A percentile compares a stretch with the other conserved stretches of the same genome.
These are phyloP conservation scores for Aureobasidium sp. DNA, from an alignment of 2,329 filamentous ascomycete species.

Conservation along the genomic window DNA sequence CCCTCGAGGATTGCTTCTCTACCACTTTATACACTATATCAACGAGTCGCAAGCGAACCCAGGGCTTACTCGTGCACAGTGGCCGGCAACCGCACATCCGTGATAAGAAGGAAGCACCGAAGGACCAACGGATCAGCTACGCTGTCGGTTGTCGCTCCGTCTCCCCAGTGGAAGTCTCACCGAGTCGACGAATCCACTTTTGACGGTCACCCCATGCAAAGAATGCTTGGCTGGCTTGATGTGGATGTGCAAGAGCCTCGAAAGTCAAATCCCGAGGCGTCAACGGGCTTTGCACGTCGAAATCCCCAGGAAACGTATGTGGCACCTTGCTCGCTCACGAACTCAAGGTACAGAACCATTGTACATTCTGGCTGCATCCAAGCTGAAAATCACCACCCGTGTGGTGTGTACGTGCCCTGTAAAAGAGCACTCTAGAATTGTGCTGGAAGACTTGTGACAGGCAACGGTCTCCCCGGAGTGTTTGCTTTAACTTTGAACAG, in stretches of 20 bases:
- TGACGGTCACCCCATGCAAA: not conserved
- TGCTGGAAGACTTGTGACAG: slow-evolving; percentile 1
- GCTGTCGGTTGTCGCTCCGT: not conserved
- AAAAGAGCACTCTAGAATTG: not conserved
- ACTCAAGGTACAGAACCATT: not conserved
- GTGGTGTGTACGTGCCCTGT: not conserved
- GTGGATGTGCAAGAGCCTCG: not conserved
- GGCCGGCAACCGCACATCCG: not conserved
- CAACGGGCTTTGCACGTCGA: not conserved
- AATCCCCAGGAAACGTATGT: not conserved
- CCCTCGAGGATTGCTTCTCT: not conserved
- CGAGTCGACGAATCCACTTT: not conserved
- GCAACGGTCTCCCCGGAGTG: not conserved
- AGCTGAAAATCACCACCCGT: not conserved
- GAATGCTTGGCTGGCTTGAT: not conserved
- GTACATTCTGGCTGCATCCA: not conserved
- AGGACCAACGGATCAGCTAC: not conserved
- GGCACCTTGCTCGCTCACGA: not conserved
- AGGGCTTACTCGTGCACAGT: not conserved
- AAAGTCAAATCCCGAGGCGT: slow-evolving; percentile 2
- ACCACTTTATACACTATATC: not conserved
- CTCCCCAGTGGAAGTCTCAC: not conserved
- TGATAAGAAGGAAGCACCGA: not conserved
- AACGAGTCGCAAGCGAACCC: not conserved
- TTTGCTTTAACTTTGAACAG: not conserved